Conservation (phyloP, 2,329 filamentous ascomycete genomes). For the Tolypocladium paradoxum region DNA sequence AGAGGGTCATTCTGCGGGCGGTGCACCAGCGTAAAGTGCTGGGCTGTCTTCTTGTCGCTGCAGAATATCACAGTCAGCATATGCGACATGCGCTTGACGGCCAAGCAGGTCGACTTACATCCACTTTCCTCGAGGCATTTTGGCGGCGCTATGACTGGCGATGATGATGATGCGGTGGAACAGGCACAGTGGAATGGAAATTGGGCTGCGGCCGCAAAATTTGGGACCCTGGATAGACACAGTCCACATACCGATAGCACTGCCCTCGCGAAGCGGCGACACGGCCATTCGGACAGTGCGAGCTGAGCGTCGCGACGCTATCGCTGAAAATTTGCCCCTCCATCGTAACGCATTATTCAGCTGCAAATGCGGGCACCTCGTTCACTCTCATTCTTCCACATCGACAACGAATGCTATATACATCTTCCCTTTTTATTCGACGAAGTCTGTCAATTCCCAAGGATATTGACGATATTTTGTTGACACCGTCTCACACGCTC, state of each 20-base stretch:
- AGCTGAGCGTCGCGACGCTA: not conserved
- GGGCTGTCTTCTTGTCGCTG: slow-evolving; percentile 78
- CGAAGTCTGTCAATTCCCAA: not conserved
- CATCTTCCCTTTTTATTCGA: too few relatives aligned
- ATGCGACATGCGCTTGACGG: too few relatives aligned
- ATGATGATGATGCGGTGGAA: slow-evolving; percentile 1
- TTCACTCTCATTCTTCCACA: slow-evolving; percentile 7
- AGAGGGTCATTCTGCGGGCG: slow-evolving; percentile 94
- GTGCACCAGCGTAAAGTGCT: slow-evolving; percentile 89
- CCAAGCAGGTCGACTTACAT: slow-evolving; percentile 28
- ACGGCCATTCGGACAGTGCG: not conserved
- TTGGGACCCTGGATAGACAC: slow-evolving; percentile 14
- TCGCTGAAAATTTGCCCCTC: slow-evolving; percentile 38
- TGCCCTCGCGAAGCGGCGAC: slow-evolving; percentile 6
- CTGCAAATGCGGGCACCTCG: slow-evolving; percentile 2
- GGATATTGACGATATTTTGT: not conserved
- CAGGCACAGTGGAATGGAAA: slow-evolving; percentile 7
- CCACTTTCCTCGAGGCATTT: slow-evolving; percentile 68
- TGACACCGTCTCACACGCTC: not conserved
- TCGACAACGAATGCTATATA: not conserved
- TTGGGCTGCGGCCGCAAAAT: slow-evolving; percentile 18
- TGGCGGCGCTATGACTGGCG: slow-evolving; percentile 18
- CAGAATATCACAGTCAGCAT: slow-evolving; percentile 4
- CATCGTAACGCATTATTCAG: slow-evolving; percentile 31
- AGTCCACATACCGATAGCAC: slow-evolving; percentile 15